Percentiles rank a stretch among this genome's conserved stretches.
Conservation (phyloP, 1,284 basidiomycete genomes). For the Schizophyllum commune region DNA sequence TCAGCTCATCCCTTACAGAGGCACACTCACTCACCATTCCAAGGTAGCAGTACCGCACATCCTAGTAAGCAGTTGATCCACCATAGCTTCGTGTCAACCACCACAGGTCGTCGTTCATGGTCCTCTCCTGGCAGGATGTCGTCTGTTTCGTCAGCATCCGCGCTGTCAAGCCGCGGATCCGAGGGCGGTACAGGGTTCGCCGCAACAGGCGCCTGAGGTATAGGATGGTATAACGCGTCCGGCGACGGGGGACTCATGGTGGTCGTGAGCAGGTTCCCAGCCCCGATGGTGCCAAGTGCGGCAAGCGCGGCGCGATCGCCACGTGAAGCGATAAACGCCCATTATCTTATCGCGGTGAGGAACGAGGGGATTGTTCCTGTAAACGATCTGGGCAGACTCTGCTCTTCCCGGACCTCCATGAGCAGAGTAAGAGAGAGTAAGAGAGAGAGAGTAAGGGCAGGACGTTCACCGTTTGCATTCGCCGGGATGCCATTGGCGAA, state of each 20-base stretch:
- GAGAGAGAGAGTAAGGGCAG: too few relatives aligned
- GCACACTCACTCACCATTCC: conserved; percentile 55
- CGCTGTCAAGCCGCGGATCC: conserved; percentile 16
- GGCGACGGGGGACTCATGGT: conserved; percentile 11
- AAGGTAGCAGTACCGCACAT: conserved; percentile 65
- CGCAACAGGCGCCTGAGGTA: conserved; percentile 18
- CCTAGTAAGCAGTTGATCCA: conserved; percentile 69
- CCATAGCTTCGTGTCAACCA: conserved; percentile 36
- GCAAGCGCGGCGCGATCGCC: background rate
- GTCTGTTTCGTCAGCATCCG: conserved; percentile 13
- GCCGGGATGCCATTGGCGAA: too few relatives aligned
- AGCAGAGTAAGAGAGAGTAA: too few relatives aligned
- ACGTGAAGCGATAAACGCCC: too few relatives aligned
- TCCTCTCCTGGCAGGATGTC: conserved; percentile 15
- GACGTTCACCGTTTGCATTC: too few relatives aligned
- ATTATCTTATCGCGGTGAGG: background rate
- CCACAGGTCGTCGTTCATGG: conserved; percentile 11
- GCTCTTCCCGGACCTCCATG: too few relatives aligned
- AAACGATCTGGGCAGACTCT: too few relatives aligned
- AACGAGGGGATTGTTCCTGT: too few relatives aligned
- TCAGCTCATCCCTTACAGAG: conserved; percentile 2
- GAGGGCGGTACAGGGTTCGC: conserved; percentile 19
- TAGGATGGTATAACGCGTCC: conserved; percentile 14
- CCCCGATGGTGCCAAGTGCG: too few relatives aligned
- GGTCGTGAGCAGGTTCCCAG: background rate